Conservation (phyloP, 139 green algal species). For the Ettlia oleoabundans region DNA sequence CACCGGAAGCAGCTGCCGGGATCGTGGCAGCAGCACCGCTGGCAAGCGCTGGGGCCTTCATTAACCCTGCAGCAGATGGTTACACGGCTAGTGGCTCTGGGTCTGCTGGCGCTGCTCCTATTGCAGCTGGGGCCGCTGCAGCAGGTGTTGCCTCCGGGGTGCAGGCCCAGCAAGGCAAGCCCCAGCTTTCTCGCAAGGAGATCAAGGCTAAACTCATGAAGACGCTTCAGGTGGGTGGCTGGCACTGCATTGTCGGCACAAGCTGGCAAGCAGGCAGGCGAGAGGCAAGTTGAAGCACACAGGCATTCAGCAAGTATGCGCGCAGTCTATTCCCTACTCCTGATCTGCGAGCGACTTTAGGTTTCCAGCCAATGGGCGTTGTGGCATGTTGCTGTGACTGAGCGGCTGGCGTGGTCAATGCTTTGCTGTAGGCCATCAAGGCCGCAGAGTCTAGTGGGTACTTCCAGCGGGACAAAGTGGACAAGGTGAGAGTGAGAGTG, state of each 20-base stretch:
- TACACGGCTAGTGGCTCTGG: background rate
- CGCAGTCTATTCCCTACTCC: no score
- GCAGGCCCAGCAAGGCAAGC: background rate
- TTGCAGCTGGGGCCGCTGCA: background rate
- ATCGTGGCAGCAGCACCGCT: background rate
- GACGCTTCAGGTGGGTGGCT: background rate
- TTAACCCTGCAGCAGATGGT: no score
- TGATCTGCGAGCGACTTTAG: no score
- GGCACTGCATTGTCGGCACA: no score
- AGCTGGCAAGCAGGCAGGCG: no score
- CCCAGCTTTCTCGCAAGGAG: background rate
- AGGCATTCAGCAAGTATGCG: no score
- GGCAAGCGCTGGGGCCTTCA: no score
- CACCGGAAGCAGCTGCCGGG: background rate
- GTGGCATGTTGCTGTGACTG: no score
- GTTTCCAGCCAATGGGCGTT: no score
- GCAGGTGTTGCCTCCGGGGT: background rate
- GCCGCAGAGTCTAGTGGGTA: background rate
- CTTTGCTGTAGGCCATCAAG: slow-evolving; percentile 20
- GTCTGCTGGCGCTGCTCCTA: background rate
- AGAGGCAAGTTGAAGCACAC: no score
- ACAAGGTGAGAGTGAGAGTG: no score
- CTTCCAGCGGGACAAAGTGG: background rate
- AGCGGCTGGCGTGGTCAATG: background rate
- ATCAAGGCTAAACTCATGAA: background rate